Base-by-base conservation (phyloP, 2,329 filamentous ascomycete genomes). In the Neonectria ditissima region DNA sequence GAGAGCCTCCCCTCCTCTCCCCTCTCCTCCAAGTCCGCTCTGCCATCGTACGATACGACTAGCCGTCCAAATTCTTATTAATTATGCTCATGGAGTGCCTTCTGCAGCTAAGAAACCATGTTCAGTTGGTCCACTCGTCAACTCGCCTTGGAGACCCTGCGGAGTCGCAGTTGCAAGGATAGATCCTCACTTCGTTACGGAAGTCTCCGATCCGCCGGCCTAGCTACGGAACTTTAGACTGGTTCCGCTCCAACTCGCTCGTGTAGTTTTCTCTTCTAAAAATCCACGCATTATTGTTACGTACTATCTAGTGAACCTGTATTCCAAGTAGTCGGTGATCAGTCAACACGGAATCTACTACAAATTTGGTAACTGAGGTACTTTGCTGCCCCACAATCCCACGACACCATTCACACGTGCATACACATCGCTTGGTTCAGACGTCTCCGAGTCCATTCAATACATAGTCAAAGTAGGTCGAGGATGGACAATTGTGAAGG, bases 11-110 rank as follows among this genome's bases (percentile, higher is more conserved):
- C 8, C 9, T 11, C 32, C 26, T 28, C 8, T 16, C 47, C 8
- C 9, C n/a, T 50, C 26, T 28, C 8, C n/a, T 20, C 11, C 14
- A n/a, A 32, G 20, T 20, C 28, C 47, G 26, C 30, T 22, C 26
- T 50, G n/a, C 47, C 28, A n/a, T 50, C 47, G 47, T 50, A 50
- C 28, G 47, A 50, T 50, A 28, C n/a, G 22, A 6, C 30, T 22
- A 11, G 22, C 24, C 14, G 16, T 48, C 47, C 22, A 13, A 13
- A 32, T 32, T 50, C 26, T 18, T 7, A 50, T 22, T 8, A 14
- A 32, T 13, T 41, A 41, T 41, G 37, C 37, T 41, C 34, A 34
- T 8, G 7, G 13, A 34, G 5, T 34, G 14, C 32, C 28, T 9
- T 30, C 28, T 10, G 28, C 28, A 45, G 11, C 20, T 7, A 16